A percentile compares a stretch with the other conserved stretches of the same genome.
These are phyloP conservation scores for Trichothecium sympodiale DNA, from an alignment of 2,329 filamentous ascomycete species.

Conservation along the genomic window DNA sequence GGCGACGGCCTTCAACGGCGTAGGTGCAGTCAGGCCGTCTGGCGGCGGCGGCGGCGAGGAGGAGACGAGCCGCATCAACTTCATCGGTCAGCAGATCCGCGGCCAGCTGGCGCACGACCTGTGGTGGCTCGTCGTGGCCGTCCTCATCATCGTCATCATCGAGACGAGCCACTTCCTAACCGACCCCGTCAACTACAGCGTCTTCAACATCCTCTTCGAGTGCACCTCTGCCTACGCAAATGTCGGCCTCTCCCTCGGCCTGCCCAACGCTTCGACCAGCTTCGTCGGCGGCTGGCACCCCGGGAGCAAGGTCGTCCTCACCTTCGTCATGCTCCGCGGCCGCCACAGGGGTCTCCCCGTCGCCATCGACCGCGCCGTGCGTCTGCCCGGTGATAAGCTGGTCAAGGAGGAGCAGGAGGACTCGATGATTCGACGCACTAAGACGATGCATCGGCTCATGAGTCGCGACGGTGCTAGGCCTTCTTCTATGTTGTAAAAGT, in stretches of 20 bases:
- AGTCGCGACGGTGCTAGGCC: constrained; percentile 10
- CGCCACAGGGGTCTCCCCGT: constrained; percentile 46
- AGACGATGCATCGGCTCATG: constrained; percentile 14
- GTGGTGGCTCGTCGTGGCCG: constrained; percentile 52
- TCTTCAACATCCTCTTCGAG: constrained; percentile 51
- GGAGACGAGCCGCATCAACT: constrained; percentile 29
- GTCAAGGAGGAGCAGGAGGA: constrained; percentile 20
- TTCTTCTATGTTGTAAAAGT: too few relatives aligned
- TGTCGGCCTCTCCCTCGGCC: constrained; percentile 48
- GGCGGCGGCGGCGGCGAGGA: constrained; percentile 13
- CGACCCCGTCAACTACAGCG: constrained; percentile 40
- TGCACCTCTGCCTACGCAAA: constrained; percentile 48
- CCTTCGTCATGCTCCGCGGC: constrained; percentile 45
- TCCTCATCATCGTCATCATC: constrained; percentile 48
- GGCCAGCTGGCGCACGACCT: constrained; percentile 56
- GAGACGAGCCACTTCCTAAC: constrained; percentile 43
- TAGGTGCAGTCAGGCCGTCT: constrained; percentile 18
- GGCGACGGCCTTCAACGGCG: constrained; percentile 29
- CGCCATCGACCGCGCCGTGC: constrained; percentile 41
- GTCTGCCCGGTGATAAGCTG: constrained; percentile 25
- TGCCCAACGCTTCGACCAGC: constrained; percentile 41
- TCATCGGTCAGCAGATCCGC: constrained; percentile 46
- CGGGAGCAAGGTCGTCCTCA: constrained; percentile 46
- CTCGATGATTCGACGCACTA: constrained; percentile 14
- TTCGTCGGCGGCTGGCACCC: constrained; percentile 43